Percentiles rank a stretch among this genome's conserved stretches.
Evolutionary conservation across 495 filamentous ascomycete genomes (phyloP).

Genomic region (Trichoderma reesei): DNA sequence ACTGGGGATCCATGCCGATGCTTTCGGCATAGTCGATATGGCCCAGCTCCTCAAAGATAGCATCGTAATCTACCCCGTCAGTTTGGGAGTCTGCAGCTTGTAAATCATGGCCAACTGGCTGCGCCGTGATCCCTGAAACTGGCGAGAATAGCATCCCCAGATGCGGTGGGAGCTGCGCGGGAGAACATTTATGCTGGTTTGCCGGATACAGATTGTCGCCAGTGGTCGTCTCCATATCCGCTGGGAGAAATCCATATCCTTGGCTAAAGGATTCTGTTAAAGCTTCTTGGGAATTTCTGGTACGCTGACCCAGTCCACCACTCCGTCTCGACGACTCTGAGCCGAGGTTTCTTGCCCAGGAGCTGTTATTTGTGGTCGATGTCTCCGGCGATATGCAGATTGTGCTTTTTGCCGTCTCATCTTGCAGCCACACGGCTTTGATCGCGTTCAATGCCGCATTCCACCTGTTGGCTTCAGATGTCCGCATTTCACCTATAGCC

Average conservation of each 20-base stretch:
- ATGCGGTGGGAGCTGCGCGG: background rate
- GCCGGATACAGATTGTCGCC: background rate
- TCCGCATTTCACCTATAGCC: background rate
- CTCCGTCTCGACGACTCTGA: background rate
- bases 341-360: background rate
- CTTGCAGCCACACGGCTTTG: background rate
- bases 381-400: background rate
- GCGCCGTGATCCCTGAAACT: constrained; percentile 10
- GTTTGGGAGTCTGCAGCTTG: background rate
- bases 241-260: background rate
- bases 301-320: background rate
- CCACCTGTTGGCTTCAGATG: constrained; percentile 6
- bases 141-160: constrained; percentile 12
- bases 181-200: constrained; percentile 7
- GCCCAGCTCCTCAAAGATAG: constrained; percentile 54
- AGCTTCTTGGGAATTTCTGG: background rate
- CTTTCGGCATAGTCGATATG: constrained; percentile 51
- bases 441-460: background rate
- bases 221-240: background rate
- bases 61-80: constrained; percentile 37
- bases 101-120: constrained; percentile 14
- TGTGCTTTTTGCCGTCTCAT: background rate
- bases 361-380: background rate
- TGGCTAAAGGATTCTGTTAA: background rate
- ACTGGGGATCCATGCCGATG: constrained; percentile 29